phyloP scores from a whole-genome alignment of 169 alveolate species.

The Cryptosporidium viatorum region DNA sequence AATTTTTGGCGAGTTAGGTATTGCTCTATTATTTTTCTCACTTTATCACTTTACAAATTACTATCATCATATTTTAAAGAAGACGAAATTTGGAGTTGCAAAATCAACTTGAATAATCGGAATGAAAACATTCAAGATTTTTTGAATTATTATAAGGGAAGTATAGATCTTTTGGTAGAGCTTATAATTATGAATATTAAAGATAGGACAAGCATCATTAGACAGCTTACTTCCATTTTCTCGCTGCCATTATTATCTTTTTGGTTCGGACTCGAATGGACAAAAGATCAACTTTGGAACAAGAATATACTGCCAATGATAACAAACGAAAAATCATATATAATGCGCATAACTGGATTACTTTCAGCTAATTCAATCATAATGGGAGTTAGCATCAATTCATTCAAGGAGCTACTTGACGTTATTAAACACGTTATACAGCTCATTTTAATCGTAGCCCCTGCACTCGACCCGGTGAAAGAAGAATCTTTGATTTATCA shows the following conservation, averaged over 20 bases:
- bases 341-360: conserved; percentile 14
- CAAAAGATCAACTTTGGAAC: conserved; percentile 15
- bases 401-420: conserved; percentile 11
- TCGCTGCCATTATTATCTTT: conserved; percentile 25
- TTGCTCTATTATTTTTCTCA: conserved; percentile 28
- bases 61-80: background rate
- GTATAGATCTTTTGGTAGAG: conserved; percentile 1
- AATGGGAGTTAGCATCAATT: background rate
- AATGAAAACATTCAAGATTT: background rate
- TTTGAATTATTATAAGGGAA: background rate
- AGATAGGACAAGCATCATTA: conserved; percentile 45
- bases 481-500: background rate
- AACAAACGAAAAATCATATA: conserved; percentile 11
- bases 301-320: conserved; percentile 18
- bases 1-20: conserved; percentile 68
- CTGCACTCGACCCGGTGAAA: background rate
- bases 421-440: background rate
- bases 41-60: conserved; percentile 3
- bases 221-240: conserved; percentile 51
- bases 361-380: conserved; percentile 33
- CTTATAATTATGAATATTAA: background rate
- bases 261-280: conserved; percentile 49
- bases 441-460: conserved; percentile 24
- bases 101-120: background rate
- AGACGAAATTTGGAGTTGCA: conserved; percentile 48